These are phyloP conservation scores for Prinsepia uniflora DNA, from an alignment of 306 rosid species.

Conservation along the genomic window DNA sequence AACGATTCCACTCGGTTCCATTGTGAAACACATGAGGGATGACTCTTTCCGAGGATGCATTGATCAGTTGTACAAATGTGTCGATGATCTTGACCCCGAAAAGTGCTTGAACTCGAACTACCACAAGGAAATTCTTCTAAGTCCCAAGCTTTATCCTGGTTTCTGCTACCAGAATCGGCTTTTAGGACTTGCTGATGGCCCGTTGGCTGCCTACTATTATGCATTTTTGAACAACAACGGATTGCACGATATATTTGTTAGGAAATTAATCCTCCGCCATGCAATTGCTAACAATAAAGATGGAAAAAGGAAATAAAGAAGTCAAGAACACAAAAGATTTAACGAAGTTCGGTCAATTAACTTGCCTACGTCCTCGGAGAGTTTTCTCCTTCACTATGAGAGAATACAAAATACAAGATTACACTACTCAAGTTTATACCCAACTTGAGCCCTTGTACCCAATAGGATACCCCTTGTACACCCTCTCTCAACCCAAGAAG, in stretches of 20 bases:
- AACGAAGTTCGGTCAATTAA: no score
- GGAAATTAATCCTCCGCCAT: no score
- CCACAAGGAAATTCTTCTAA: constrained; percentile 1
- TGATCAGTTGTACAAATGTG: constrained; percentile 3
- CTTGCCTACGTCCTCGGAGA: no score
- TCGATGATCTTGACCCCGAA: background rate
- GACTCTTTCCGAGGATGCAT: constrained; percentile 2
- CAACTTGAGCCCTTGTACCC: no score
- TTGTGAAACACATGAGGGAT: background rate
- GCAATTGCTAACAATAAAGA: no score
- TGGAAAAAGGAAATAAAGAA: no score
- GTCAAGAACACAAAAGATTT: no score
- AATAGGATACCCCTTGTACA: no score
- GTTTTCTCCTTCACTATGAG: no score
- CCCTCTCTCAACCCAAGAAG: no score
- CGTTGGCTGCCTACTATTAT: background rate
- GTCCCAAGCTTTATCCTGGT: background rate
- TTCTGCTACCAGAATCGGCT: background rate
- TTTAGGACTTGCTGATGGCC: background rate
- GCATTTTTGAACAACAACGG: background rate
- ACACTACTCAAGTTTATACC: no score
- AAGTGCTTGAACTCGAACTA: background rate
- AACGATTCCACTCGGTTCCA: constrained; percentile 9
- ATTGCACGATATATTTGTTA: background rate
- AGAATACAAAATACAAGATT: no score